These are phyloP conservation scores for Fusarium sp. DNA, from an alignment of 2,329 filamentous ascomycete species.

Conservation along the genomic window DNA sequence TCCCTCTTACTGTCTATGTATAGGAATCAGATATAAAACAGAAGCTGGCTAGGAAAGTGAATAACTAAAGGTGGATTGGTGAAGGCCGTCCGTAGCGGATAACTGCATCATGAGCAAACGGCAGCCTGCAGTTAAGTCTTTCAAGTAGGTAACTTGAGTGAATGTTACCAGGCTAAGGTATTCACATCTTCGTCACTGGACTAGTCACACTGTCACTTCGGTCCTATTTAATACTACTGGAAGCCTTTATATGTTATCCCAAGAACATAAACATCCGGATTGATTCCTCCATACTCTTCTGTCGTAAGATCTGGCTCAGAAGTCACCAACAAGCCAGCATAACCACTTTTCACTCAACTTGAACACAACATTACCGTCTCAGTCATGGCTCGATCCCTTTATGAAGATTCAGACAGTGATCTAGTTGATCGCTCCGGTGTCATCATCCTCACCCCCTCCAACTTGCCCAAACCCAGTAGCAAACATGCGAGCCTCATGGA, in stretches of 20 bases:
- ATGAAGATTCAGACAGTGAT: not conserved
- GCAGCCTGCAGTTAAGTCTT: conserved; percentile 1
- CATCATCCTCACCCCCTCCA: not conserved
- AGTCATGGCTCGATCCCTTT: not conserved
- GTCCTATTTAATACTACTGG: not conserved
- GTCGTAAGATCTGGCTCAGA: not conserved
- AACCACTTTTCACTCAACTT: not conserved
- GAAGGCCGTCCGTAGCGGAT: not conserved
- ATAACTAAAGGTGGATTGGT: not conserved
- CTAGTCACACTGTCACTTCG: not conserved
- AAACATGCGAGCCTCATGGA: not conserved
- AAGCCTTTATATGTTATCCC: not conserved
- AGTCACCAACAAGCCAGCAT: not conserved
- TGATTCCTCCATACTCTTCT: not conserved
- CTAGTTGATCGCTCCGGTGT: not conserved
- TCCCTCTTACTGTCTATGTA: not conserved
- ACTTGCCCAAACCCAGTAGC: not conserved
- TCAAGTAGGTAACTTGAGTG: not conserved
- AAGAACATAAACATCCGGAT: not conserved
- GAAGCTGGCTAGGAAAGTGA: not conserved
- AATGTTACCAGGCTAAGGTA: not conserved
- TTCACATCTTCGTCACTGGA: not conserved
- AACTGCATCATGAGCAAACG: not conserved
- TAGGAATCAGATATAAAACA: not conserved
- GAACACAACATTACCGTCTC: not conserved